Base-by-base conservation (phyloP, 805 yeast genomes). In the Candida nonsorbophila region DNA sequence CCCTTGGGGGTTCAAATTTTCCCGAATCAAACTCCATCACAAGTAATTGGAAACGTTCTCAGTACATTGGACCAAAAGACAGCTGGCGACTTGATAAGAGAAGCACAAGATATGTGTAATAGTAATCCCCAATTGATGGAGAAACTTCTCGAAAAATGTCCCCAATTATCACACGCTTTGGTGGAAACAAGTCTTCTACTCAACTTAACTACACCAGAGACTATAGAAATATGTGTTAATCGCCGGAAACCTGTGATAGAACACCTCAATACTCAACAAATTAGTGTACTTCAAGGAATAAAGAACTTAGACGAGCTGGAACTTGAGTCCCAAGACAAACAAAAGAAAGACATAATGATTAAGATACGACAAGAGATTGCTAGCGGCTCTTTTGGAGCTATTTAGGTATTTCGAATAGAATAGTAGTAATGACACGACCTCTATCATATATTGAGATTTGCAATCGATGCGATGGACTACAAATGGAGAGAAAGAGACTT, bases 161-260 rank as follows among this genome's bases (percentile, higher is more conserved):
- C 97, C 0, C 97, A 90, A 51, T 62, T 90, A 25, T 61, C 84
- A 2, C 86, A 78, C 51, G 92, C 95, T 0, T 61, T 85, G 16
- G 90, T 87, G 3, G 96, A 88, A 47, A 64, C 79, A 2, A 55
- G 85, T 11, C 37, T 62, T 16, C 36, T 62, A 32, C 42, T 58
- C 15, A 58, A 57, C 28, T 42, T 57, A 3, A 45, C 63, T 7
- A 55, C 53, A 12, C 57, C 53, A 11, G 69, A 62, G 13, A 41
- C 52, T 27, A 50, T 64, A 5, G 62, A 62, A 29, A 45, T 59
- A 22, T 52, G 65, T 18, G 45, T 64, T 26, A 64, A 61, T 37
- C 45, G 56, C 20, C 41, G 39, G n/a, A 49, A 48, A 18, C 51
- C 51, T 3, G 54, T 47, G 3, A 37, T 64, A 16, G 52, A 53